Percentiles rank a stretch among this genome's conserved stretches.
Conservation (phyloP, 2,329 filamentous ascomycete species). For the Elsinoe australis region DNA sequence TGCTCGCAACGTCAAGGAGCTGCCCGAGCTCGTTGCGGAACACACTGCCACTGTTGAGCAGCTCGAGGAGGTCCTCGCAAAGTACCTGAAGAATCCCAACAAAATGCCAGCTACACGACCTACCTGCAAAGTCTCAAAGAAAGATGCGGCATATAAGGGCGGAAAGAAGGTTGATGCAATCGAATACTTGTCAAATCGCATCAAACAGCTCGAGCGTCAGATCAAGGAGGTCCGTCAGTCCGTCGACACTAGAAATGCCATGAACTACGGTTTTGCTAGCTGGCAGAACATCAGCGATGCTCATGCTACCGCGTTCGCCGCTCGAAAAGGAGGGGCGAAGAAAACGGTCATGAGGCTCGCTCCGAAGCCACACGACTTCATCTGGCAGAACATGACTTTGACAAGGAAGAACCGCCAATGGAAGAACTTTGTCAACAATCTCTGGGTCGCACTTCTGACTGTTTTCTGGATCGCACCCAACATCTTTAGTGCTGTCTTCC, state of each 20-base stretch:
- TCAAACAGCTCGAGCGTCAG: constrained; percentile 71
- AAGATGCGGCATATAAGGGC: constrained; percentile 61
- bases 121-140: constrained; percentile 69
- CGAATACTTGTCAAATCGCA: constrained; percentile 80
- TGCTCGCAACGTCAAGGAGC: constrained; percentile 82
- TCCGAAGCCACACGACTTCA: constrained; percentile 81
- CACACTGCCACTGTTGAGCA: constrained; percentile 74
- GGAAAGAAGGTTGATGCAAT: constrained; percentile 85
- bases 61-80: constrained; percentile 75
- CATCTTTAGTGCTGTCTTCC: constrained; percentile 86
- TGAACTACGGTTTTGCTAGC: constrained; percentile 90
- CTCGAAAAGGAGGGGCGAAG: constrained; percentile 70
- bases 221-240: constrained; percentile 75
- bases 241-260: constrained; percentile 79
- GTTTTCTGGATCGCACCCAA: constrained; percentile 86
- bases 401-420: constrained; percentile 60
- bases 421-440: constrained; percentile 67
- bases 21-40: constrained; percentile 76
- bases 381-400: constrained; percentile 88
- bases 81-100: constrained; percentile 81
- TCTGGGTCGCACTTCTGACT: constrained; percentile 78
- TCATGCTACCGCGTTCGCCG: constrained; percentile 75
- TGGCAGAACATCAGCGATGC: constrained; percentile 84
- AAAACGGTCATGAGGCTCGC: constrained; percentile 72
- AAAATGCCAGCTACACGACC: constrained; percentile 71